These are phyloP conservation scores for Diaporthe humulicola DNA, from an alignment of 2,329 filamentous ascomycete species.

Conservation along the genomic window DNA sequence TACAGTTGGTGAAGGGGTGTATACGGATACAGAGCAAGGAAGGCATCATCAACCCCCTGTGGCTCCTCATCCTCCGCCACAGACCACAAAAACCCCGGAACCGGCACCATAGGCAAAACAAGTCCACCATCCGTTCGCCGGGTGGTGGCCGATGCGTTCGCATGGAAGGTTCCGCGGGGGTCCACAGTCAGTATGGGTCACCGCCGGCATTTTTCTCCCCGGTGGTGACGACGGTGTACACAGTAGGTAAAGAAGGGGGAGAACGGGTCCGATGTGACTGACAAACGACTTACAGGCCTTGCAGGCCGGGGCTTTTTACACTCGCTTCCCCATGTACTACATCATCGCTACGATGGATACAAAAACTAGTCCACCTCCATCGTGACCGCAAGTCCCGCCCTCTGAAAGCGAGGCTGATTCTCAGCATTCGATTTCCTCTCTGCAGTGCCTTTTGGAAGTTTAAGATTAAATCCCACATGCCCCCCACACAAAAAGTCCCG, in stretches of 20 bases:
- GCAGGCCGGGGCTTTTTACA: neutral
- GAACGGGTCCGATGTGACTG: neutral
- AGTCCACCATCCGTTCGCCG: neutral
- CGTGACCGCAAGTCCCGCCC: constrained; percentile 10
- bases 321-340: neutral
- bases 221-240: neutral
- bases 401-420: constrained; percentile 1
- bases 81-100: neutral
- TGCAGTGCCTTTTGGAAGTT: neutral
- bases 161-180: neutral
- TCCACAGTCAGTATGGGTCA: neutral
- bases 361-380: neutral
- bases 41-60: constrained; percentile 2
- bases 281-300: neutral
- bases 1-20: neutral
- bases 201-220: neutral
- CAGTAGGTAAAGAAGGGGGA: neutral
- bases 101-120: neutral
- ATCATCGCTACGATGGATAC: neutral
- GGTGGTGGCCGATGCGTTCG: neutral
- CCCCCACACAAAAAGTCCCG: constrained; percentile 13
- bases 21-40: neutral
- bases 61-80: constrained; percentile 6
- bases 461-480: neutral
- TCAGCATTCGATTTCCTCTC: neutral